A percentile compares a stretch with the other conserved stretches of the same genome.
Conservation (phyloP, 2,329 filamentous ascomycete species). For the Dactylellina drechsleri region DNA sequence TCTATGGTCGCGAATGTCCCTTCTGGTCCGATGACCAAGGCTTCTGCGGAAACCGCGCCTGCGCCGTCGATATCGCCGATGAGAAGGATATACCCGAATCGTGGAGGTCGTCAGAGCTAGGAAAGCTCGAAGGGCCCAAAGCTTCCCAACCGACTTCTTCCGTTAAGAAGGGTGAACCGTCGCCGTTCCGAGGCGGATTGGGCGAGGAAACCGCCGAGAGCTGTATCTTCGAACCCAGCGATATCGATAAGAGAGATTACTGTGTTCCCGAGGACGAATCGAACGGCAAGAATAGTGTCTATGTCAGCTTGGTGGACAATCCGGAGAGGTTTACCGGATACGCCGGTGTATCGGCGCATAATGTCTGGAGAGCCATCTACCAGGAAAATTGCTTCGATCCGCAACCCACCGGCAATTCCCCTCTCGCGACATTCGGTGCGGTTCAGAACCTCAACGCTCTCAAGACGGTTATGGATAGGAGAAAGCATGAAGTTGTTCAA, state of each 20-base stretch:
- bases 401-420: constrained; percentile 57
- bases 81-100: constrained; percentile 91
- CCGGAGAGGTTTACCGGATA: constrained; percentile 97
- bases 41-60: constrained; percentile 97
- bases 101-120: constrained; percentile 90
- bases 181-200: constrained; percentile 80
- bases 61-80: constrained; percentile 92
- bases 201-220: constrained; percentile 91
- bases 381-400: constrained; percentile 90
- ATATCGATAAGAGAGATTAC: constrained; percentile 77
- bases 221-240: constrained; percentile 86
- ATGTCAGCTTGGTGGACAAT: constrained; percentile 92
- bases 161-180: constrained; percentile 73
- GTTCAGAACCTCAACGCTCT: constrained; percentile 64
- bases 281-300: constrained; percentile 76
- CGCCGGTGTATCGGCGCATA: constrained; percentile 80
- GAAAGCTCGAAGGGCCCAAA: constrained; percentile 88
- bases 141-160: constrained; percentile 86
- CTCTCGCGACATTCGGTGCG: constrained; percentile 15
- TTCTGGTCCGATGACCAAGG: constrained; percentile 95
- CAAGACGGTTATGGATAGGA: constrained; percentile 65
- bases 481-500: constrained; percentile 55
- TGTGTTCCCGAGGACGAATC: constrained; percentile 96
- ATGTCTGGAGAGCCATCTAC: constrained; percentile 97
- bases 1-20: constrained; percentile 92